These are phyloP conservation scores for Zygosaccharomyces pseudobailii DNA, from an alignment of 1,139 yeast genomes.

Conservation along the genomic window DNA sequence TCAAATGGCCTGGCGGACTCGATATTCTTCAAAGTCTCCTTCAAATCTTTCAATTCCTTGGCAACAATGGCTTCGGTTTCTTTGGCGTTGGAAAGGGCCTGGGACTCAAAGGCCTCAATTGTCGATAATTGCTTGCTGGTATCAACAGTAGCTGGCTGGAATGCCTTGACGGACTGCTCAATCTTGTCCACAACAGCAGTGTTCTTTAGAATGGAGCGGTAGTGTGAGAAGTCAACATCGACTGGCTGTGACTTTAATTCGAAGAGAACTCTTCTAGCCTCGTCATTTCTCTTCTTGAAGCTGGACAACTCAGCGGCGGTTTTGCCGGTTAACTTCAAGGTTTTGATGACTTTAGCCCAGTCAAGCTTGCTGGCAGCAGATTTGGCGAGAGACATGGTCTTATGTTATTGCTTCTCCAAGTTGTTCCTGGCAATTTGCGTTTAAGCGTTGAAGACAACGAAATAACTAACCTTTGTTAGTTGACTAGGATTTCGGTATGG, in stretches of 20 bases:
- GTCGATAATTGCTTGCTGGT: slow-evolving; percentile 86
- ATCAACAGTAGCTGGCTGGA: slow-evolving; percentile 82
- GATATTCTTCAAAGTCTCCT: slow-evolving; percentile 85
- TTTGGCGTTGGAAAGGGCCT: slow-evolving; percentile 94
- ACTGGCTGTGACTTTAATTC: slow-evolving; percentile 69
- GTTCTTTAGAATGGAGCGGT: slow-evolving; percentile 80
- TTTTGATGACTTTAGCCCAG: slow-evolving; percentile 88
- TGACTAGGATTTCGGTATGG: no score
- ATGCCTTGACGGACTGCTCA: slow-evolving; percentile 66
- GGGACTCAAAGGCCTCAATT: slow-evolving; percentile 88
- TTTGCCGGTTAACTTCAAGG: slow-evolving; percentile 87
- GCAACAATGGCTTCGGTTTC: slow-evolving; percentile 85
- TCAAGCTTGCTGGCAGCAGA: slow-evolving; percentile 84
- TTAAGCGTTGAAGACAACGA: background rate
- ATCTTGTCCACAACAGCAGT: slow-evolving; percentile 73
- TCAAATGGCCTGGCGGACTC: slow-evolving; percentile 97
- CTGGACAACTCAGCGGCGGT: slow-evolving; percentile 85
- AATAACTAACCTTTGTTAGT: background rate
- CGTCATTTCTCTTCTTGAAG: slow-evolving; percentile 98
- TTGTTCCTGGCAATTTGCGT: background rate
- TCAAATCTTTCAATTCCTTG: slow-evolving; percentile 79
- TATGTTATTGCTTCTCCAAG: background rate
- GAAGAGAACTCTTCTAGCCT: slow-evolving; percentile 79
- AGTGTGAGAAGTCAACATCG: slow-evolving; percentile 74
- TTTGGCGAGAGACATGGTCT: slow-evolving; percentile 38